Conservation (phyloP, 306 rosid species). For the Prinsepia uniflora region DNA sequence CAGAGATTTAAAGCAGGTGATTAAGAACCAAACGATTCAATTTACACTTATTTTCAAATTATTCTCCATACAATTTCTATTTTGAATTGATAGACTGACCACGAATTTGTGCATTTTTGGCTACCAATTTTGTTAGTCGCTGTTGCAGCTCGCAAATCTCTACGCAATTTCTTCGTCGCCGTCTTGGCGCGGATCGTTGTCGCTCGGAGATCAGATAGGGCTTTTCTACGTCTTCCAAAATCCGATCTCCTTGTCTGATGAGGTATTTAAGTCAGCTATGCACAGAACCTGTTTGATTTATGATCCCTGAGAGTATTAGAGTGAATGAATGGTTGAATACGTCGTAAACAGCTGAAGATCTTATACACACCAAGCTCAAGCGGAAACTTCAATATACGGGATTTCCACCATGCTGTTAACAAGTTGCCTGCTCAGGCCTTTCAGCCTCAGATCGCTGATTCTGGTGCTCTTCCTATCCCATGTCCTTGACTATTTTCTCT, state of each 20-base stretch:
- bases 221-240: constrained; percentile 55
- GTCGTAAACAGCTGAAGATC: constrained; percentile 44
- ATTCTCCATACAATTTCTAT: background rate
- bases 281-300: background rate
- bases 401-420: constrained; percentile 62
- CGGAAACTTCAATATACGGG: constrained; percentile 53
- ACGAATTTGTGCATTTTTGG: constrained; percentile 13
- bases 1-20: constrained; percentile 51
- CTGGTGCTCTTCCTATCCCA: constrained; percentile 22
- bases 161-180: constrained; percentile 49
- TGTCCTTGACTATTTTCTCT: constrained; percentile 4
- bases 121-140: constrained; percentile 36
- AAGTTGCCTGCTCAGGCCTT: constrained; percentile 53
- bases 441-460: constrained; percentile 37
- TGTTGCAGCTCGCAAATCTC: constrained; percentile 72
- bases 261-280: constrained; percentile 32
- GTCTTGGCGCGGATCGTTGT: constrained; percentile 23
- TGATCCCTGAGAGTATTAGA: background rate
- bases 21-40: background rate
- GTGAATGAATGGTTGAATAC: background rate
- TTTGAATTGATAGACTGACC: constrained; percentile 8
- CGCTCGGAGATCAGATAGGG: constrained; percentile 49
- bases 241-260: constrained; percentile 38
- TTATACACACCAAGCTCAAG: constrained; percentile 44
- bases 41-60: background rate